Evolutionary conservation across 1,139 yeast genomes (phyloP).

Genomic region (Kodamaea ohmeri): DNA sequence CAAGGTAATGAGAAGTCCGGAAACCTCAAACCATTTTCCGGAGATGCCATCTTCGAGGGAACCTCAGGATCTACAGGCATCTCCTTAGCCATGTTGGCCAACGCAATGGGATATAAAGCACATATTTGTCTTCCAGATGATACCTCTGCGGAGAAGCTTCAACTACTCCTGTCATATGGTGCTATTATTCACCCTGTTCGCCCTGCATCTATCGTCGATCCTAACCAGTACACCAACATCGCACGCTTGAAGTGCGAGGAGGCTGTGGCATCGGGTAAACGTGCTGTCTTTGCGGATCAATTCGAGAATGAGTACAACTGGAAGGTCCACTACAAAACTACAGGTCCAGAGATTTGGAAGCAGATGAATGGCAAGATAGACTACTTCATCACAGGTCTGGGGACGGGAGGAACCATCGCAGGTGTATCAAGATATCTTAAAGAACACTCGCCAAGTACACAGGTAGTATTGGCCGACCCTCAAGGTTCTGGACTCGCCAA

Average conservation of each 20-base stretch:
- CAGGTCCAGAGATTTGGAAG: constrained; percentile 85
- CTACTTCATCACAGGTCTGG: constrained; percentile 76
- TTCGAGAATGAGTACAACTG: constrained; percentile 92
- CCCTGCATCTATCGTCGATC: constrained; percentile 95
- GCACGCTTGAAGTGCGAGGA: constrained; percentile 65
- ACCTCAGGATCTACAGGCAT: constrained; percentile 97
- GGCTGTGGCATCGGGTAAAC: constrained; percentile 38
- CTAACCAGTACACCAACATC: constrained; percentile 86
- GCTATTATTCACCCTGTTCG: constrained; percentile 85
- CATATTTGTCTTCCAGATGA: constrained; percentile 96
- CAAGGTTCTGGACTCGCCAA: constrained; percentile 92
- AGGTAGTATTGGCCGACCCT: constrained; percentile 77
- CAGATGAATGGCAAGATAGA: constrained; percentile 69
- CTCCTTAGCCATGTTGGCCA: constrained; percentile 82
- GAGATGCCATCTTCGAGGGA: constrained; percentile 82
- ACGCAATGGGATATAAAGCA: constrained; percentile 83
- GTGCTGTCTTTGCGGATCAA: constrained; percentile 89
- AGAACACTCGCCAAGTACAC: constrained; percentile 35
- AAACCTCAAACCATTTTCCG: constrained; percentile 49
- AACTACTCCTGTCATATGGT: constrained; percentile 68
- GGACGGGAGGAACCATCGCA: constrained; percentile 78
- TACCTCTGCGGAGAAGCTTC: constrained; percentile 80
- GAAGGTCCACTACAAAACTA: constrained; percentile 74
- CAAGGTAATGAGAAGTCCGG: constrained; percentile 63
- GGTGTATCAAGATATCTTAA: constrained; percentile 81